These are phyloP conservation scores for Hymenoscyphus albidus DNA, from an alignment of 2,329 filamentous ascomycete genomes.

Conservation along the genomic window DNA sequence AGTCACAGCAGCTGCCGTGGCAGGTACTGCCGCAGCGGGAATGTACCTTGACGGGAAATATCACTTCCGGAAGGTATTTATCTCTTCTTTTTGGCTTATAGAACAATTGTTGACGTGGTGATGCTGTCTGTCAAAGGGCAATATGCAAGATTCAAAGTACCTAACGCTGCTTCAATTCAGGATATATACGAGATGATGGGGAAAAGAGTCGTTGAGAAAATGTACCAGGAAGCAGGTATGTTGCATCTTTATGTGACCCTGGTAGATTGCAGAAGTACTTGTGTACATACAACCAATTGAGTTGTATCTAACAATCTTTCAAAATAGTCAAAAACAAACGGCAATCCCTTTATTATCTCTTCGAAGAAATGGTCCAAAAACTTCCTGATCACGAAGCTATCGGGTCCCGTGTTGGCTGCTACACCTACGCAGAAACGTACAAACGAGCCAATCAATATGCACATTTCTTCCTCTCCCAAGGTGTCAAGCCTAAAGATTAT, in stretches of 20 bases:
- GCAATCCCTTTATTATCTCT: slow-evolving; percentile 61
- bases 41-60: slow-evolving; percentile 66
- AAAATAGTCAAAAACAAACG: slow-evolving; percentile 46
- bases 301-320: background rate
- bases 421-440: slow-evolving; percentile 55
- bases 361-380: slow-evolving; percentile 52
- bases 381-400: slow-evolving; percentile 55
- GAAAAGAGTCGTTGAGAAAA: slow-evolving; percentile 41
- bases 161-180: background rate
- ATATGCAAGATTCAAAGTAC: too few species aligned
- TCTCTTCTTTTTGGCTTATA: too few species aligned
- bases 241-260: slow-evolving; percentile 10
- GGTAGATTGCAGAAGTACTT: background rate
- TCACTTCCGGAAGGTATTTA: slow-evolving; percentile 49
- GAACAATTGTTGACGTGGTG: too few species aligned
- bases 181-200: slow-evolving; percentile 51
- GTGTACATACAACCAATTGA: slow-evolving; percentile 5
- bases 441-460: slow-evolving; percentile 57
- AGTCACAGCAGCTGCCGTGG: slow-evolving; percentile 29
- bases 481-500: slow-evolving; percentile 55
- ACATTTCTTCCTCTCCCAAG: slow-evolving; percentile 56
- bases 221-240: slow-evolving; percentile 48
- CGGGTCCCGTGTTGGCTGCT: slow-evolving; percentile 61
- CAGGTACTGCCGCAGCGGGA: slow-evolving; percentile 44
- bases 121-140: too few species aligned